Conservation (phyloP, 108 stramenopile species). For the Cylindrotheca closterium region DNA sequence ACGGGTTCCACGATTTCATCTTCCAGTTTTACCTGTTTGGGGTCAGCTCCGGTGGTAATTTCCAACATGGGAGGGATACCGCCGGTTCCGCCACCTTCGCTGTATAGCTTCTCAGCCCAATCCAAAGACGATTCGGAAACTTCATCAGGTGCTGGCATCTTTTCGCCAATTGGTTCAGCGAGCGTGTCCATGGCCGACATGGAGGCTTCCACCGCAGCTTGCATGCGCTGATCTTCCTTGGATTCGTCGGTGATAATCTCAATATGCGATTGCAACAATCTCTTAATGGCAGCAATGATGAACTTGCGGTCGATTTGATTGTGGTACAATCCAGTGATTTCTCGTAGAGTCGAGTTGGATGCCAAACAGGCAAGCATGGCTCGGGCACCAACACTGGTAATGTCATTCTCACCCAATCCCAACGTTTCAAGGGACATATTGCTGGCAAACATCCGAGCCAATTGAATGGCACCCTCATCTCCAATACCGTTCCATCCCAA, state of each 20-base stretch:
- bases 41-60: constrained; percentile 3
- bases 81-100: constrained; percentile 4
- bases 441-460: constrained; percentile 26
- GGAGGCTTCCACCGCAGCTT: constrained; percentile 17
- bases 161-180: constrained; percentile 20
- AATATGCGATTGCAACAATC: constrained; percentile 31
- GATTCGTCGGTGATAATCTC: constrained; percentile 7
- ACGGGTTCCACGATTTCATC: background rate
- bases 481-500: constrained; percentile 42
- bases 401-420: constrained; percentile 42
- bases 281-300: constrained; percentile 29
- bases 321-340: constrained; percentile 42
- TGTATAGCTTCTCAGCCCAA: constrained; percentile 35
- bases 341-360: constrained; percentile 15
- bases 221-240: background rate
- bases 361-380: constrained; percentile 23
- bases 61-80: constrained; percentile 10
- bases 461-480: constrained; percentile 28
- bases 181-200: constrained; percentile 26
- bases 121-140: constrained; percentile 28
- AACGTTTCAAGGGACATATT: constrained; percentile 24
- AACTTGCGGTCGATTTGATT: constrained; percentile 44
- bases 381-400: constrained; percentile 36
- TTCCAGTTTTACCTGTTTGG: constrained; percentile 12
- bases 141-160: constrained; percentile 23